Base-by-base conservation (phyloP, 352 stramenopile species). In the Globisporangium polare region DNA sequence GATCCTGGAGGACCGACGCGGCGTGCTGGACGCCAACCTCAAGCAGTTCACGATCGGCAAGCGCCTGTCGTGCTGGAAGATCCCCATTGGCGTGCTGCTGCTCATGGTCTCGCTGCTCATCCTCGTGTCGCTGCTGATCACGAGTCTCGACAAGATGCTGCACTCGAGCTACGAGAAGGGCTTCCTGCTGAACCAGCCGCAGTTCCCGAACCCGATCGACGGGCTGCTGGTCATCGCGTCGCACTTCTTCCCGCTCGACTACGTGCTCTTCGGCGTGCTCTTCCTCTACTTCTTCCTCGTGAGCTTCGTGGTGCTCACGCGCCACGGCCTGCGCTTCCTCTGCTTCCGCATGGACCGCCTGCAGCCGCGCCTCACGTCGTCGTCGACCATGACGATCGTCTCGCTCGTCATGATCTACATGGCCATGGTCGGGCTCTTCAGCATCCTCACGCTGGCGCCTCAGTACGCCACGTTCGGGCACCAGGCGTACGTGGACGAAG, bases 401-500 rank as follows among this genome's bases (percentile, higher is more conserved):
- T 86, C 86, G 27, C 79, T 94, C 13, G 80, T 90, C 49, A 63
- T 94, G 45, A 85, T 92, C 75, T 86, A 94, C 69, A 74, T 95
- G 60, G 75, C 83, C 33, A 87, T 95, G 61, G 75, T 94, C 22
- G 80, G 80, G 15, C 80, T 95, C 29, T 94, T 95, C 57, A 85
- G 78, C 39, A 65, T 90, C 52, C 83, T 92, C 33, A 92, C 86
- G 18, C 63, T 95, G 41, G 84, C 86, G 12, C 86, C 86, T 27
- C 86, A 95, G 61, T 95, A 95, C 64, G 73, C 85, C 18, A 93
- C 85, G 1, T 95, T 95, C 51, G 86, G 86, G 8, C 82, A 93
- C 56, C 86, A 95, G 63, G 75, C 68, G 63, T 95, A 83, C 60
- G 70, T 59, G 7, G 72, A 90, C 45, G 63, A 62, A 1, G 18